Evolutionary conservation across 352 stramenopile species (phyloP).

Genomic region (Globisporangium takayamanum): DNA sequence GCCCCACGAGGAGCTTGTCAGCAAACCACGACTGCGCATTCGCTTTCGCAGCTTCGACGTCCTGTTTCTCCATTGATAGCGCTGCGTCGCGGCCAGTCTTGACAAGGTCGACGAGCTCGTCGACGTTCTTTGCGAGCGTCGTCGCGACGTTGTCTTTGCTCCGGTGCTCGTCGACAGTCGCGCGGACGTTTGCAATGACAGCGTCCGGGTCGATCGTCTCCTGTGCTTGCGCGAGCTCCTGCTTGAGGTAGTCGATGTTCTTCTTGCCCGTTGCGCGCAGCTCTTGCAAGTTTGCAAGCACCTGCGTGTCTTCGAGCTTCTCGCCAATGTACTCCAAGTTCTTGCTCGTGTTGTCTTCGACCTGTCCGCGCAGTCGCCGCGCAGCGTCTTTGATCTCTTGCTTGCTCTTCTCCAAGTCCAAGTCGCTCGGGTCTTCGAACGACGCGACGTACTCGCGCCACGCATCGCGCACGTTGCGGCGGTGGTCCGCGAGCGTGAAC

Average conservation of each 20-base stretch:
- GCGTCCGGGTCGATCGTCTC: slow-evolving; percentile 60
- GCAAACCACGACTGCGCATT: slow-evolving; percentile 73
- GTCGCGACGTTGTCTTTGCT: slow-evolving; percentile 66
- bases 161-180: slow-evolving; percentile 49
- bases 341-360: slow-evolving; percentile 42
- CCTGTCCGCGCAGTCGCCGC: slow-evolving; percentile 38
- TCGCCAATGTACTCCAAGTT: slow-evolving; percentile 59
- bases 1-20: slow-evolving; percentile 80
- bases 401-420: slow-evolving; percentile 62
- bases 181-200: slow-evolving; percentile 44
- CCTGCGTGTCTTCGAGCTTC: slow-evolving; percentile 58
- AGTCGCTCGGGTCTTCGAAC: slow-evolving; percentile 43
- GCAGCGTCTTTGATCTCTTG: slow-evolving; percentile 48
- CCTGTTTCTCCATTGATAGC: slow-evolving; percentile 46
- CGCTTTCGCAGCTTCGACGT: slow-evolving; percentile 53
- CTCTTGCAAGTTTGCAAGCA: slow-evolving; percentile 48
- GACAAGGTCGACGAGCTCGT: slow-evolving; percentile 55
- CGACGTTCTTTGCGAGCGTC: slow-evolving; percentile 64
- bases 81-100: slow-evolving; percentile 54
- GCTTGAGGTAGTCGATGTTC: slow-evolving; percentile 54
- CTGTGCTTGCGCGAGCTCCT: slow-evolving; percentile 44
- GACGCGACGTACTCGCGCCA: slow-evolving; percentile 71
- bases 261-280: slow-evolving; percentile 33
- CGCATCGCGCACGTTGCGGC: slow-evolving; percentile 46
- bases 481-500: slow-evolving; percentile 63